Evolutionary conservation across 495 filamentous ascomycete genomes (phyloP).

Genomic region (Penicillium cosmopolitanum): DNA sequence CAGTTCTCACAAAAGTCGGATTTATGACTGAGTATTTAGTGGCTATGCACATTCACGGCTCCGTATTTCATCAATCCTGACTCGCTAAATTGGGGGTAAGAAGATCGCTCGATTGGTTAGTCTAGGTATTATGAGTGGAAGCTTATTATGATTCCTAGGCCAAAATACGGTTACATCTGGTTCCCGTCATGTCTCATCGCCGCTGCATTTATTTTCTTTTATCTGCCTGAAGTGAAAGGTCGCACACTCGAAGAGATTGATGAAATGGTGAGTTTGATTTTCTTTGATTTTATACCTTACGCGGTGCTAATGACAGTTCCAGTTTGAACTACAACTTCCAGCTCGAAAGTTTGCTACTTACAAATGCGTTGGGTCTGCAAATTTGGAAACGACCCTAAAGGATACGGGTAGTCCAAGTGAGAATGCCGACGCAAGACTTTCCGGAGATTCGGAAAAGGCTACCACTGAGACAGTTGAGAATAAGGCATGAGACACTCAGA

Average conservation of each 20-base stretch:
- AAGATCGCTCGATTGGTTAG: not conserved
- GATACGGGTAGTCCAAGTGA: not conserved
- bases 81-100: slow-evolving; percentile 54
- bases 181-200: slow-evolving; percentile 24
- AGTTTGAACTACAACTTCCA: slow-evolving; percentile 28
- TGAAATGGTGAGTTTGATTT: not conserved
- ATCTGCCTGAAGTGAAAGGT: not conserved
- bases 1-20: not conserved
- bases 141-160: slow-evolving; percentile 40
- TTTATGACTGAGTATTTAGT: slow-evolving; percentile 27
- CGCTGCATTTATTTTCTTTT: not conserved
- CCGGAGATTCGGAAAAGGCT: slow-evolving; percentile 15
- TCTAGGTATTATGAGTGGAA: not conserved
- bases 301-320: not conserved
- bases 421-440: not conserved
- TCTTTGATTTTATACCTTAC: not conserved
- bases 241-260: slow-evolving; percentile 2
- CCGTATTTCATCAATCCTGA: slow-evolving; percentile 67
- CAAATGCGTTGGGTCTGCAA: slow-evolving; percentile 19
- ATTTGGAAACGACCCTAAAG: slow-evolving; percentile 11
- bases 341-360: slow-evolving; percentile 25
- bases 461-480: slow-evolving; percentile 17
- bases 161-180: slow-evolving; percentile 60
- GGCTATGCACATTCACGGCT: slow-evolving; percentile 64
- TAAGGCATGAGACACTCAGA: slow-evolving; percentile 2